Base-by-base conservation (phyloP, 1,284 basidiomycete species). In the Bjerkandera adusta region DNA sequence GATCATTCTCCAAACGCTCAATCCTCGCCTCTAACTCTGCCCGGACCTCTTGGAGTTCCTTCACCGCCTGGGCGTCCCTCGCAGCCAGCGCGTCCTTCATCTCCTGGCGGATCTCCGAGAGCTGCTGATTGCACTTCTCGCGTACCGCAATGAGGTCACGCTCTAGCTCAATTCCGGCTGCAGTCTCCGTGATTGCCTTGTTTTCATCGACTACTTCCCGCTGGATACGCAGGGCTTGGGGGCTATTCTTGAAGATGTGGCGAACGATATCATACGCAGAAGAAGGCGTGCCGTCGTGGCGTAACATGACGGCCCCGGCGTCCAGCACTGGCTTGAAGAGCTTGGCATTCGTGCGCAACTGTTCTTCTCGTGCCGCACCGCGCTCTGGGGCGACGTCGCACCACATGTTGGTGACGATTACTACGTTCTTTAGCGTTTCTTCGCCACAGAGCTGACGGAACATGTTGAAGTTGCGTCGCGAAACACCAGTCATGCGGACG, bases 401-500 rank as follows among this genome's bases (percentile, higher is more conserved):
- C 77, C 77, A 80, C 73, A 76, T 76, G 45, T 68, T 78, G 40
- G 76, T 80, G 22, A 72, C 69, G 49, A 80, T 68, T 15, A 75
- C 58, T 25, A 79, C 75, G 51, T 73, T 77, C 33, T 66, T 62
- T 42, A 79, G 65, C 1, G 72, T 67, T 12, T 52, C 62, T 16
- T 76, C 73, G 8, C 77, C 78, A 52, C 78, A 80, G 8, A 80
- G 63, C 46, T 71, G 68, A 35, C 72, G 64, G 58, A 79, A 77
- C 58, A 77, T 68, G 33, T 64, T 64, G 47, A 79, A 76, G 57
- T 74, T 79, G 36, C 73, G 70, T 20, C 65, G 64, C n/a, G 74
- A 73, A 18, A 72, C 72, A 21, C 77, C 76, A 30, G 72, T 73
- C 56, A 80, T 67, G 20, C 75, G 62, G 57, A 68, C 63, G 52